phyloP scores from a whole-genome alignment of 768 basidiomycete genomes.

The Boletus eberwhitei region DNA sequence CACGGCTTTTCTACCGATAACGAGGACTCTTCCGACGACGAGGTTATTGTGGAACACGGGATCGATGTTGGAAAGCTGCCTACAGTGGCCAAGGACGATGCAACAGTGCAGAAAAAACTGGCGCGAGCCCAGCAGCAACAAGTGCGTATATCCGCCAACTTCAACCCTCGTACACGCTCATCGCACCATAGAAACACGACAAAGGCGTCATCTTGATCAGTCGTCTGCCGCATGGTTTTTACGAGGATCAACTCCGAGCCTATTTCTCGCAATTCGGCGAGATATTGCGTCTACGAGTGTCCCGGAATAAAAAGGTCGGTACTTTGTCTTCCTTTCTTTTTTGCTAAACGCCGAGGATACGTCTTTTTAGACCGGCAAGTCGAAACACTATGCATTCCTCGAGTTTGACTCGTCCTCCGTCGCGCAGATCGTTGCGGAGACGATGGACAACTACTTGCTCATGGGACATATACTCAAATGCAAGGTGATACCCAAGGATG shows the following conservation, averaged over 20 bases:
- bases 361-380: conserved; percentile 72
- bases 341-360: not conserved
- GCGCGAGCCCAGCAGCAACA: conserved; percentile 61
- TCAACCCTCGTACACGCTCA: not conserved
- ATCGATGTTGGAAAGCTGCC: conserved; percentile 77
- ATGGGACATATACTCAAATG: conserved; percentile 92
- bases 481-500: conserved; percentile 82
- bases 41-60: conserved; percentile 51
- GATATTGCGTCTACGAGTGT: conserved; percentile 82
- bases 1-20: conserved; percentile 78
- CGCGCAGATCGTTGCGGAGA: conserved; percentile 93
- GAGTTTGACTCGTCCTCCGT: conserved; percentile 89
- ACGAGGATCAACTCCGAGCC: conserved; percentile 87
- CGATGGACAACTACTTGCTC: conserved; percentile 98
- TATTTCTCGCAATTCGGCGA: conserved; percentile 96
- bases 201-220: conserved; percentile 87
- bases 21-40: conserved; percentile 77
- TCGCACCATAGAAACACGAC: conserved; percentile 46
- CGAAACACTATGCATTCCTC: conserved; percentile 96
- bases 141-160: conserved; percentile 40
- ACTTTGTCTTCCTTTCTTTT: not conserved
- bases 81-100: conserved; percentile 86
- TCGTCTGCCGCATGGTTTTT: conserved; percentile 95
- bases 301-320: conserved; percentile 86
- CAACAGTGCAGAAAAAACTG: conserved; percentile 62